A percentile compares a stretch with the other conserved stretches of the same genome.
These are phyloP conservation scores for Sphaerostilbella broomeana DNA, from an alignment of 2,329 filamentous ascomycete genomes.

Conservation along the genomic window DNA sequence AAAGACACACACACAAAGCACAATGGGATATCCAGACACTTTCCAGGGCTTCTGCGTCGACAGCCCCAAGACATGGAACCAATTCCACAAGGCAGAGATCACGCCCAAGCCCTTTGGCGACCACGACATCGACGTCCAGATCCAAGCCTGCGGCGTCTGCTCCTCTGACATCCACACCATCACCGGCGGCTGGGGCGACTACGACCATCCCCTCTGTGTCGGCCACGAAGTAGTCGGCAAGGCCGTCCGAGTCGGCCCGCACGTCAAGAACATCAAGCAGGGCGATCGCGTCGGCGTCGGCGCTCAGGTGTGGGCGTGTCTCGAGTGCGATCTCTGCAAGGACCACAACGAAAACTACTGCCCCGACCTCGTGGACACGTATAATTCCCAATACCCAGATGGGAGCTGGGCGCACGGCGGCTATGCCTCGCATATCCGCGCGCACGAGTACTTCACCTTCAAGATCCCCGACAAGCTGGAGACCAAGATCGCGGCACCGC, in stretches of 20 bases:
- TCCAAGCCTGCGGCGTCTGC: constrained; percentile 61
- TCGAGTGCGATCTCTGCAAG: constrained; percentile 43
- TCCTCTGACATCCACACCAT: constrained; percentile 56
- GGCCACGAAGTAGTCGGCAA: constrained; percentile 55
- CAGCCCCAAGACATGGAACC: constrained; percentile 35
- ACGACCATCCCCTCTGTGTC: constrained; percentile 41
- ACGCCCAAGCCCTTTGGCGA: constrained; percentile 32
- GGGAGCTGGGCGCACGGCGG: constrained; percentile 61
- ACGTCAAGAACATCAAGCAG: constrained; percentile 43
- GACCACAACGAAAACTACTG: constrained; percentile 45
- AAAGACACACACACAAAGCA: no score
- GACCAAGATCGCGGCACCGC: constrained; percentile 51
- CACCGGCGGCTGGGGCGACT: constrained; percentile 49
- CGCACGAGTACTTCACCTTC: constrained; percentile 52
- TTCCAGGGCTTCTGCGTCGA: constrained; percentile 39
- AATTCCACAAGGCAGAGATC: constrained; percentile 32
- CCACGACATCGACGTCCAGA: constrained; percentile 57
- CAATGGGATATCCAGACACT: constrained; percentile 39
- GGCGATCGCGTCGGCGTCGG: constrained; percentile 61
- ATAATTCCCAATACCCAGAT: constrained; percentile 49
- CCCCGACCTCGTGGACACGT: constrained; percentile 46
- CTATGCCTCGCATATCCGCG: constrained; percentile 43
- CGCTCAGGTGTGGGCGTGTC: constrained; percentile 53
- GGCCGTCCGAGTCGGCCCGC: constrained; percentile 40
- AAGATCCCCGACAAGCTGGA: constrained; percentile 49